A percentile compares a stretch with the other conserved stretches of the same genome.
Evolutionary conservation across 2,329 filamentous ascomycete species (phyloP).

Genomic region (Cylindrodendrum hubeiense): DNA sequence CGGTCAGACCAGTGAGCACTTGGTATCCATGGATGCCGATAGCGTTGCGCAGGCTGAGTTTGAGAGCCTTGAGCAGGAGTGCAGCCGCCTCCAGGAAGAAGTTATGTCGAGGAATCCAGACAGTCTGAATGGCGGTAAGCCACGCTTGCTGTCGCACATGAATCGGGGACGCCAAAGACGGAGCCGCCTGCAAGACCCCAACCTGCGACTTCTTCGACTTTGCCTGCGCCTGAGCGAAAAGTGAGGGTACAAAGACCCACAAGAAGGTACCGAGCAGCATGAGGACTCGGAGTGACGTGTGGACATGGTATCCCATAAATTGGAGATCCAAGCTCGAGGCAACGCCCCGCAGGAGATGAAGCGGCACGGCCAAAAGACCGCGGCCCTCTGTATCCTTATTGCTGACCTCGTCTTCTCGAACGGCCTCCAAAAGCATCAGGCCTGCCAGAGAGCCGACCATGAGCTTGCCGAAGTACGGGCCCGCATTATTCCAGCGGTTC

Average conservation of each 20-base stretch:
- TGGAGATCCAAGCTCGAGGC: conserved; percentile 63
- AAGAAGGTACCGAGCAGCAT: conserved; percentile 66
- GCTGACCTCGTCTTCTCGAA: conserved; percentile 75
- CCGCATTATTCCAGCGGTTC: conserved; percentile 65
- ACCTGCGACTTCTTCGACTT: conserved; percentile 66
- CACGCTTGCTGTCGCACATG: conserved; percentile 89
- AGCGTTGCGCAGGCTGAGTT: conserved; percentile 82
- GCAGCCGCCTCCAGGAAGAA: conserved; percentile 89
- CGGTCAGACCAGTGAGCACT: conserved; percentile 81
- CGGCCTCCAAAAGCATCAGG: conserved; percentile 90
- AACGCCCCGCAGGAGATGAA: conserved; percentile 66
- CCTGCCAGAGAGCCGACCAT: conserved; percentile 95
- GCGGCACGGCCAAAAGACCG: conserved; percentile 74
- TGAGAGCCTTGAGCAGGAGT: conserved; percentile 82
- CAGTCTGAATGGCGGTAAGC: conserved; percentile 92
- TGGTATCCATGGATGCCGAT: conserved; percentile 85
- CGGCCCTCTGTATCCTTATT: conserved; percentile 73
- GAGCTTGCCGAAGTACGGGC: conserved; percentile 77
- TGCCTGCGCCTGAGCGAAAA: conserved; percentile 59
- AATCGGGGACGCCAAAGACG: conserved; percentile 84
- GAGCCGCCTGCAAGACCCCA: conserved; percentile 64
- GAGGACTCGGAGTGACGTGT: conserved; percentile 66
- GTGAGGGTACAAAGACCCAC: conserved; percentile 67
- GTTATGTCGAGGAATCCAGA: conserved; percentile 90
- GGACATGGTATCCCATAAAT: conserved; percentile 66